Evolutionary conservation across 1,139 yeast genomes (phyloP).

Genomic region (Hyphopichia fennica): DNA sequence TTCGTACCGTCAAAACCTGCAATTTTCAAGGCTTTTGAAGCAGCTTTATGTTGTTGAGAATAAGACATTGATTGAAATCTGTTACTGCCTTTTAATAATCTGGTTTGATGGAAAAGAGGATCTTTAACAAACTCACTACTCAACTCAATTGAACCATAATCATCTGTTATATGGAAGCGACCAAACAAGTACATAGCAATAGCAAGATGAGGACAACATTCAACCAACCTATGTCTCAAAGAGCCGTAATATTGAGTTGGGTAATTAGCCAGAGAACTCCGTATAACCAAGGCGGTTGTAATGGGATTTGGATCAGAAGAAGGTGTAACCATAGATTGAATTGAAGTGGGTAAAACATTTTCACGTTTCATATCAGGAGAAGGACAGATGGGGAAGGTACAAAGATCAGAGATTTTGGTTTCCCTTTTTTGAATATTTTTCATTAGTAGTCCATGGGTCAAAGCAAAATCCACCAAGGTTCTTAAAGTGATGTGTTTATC

Average conservation of each 20-base stretch:
- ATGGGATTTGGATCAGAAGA: neutral
- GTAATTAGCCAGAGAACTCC: slow-evolving; percentile 6
- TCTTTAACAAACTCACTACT: slow-evolving; percentile 10
- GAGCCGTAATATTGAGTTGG: slow-evolving; percentile 21
- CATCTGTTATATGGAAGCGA: slow-evolving; percentile 32
- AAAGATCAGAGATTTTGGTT: slow-evolving; percentile 22
- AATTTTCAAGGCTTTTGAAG: slow-evolving; percentile 20
- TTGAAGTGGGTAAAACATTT: neutral
- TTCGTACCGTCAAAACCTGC: slow-evolving; percentile 20
- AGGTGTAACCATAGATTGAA: too few relatives aligned
- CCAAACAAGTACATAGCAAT: slow-evolving; percentile 30
- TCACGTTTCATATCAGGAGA: neutral
- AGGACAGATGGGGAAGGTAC: neutral
- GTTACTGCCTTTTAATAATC: slow-evolving; percentile 26
- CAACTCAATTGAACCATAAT: slow-evolving; percentile 25
- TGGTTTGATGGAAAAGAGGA: slow-evolving; percentile 18
- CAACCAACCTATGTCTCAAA: slow-evolving; percentile 26
- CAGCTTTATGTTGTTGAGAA: slow-evolving; percentile 30
- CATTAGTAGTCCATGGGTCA: slow-evolving; percentile 22
- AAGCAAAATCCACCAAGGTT: slow-evolving; percentile 27
- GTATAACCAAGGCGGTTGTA: slow-evolving; percentile 9
- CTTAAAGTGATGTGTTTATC: slow-evolving; percentile 24
- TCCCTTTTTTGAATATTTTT: slow-evolving; percentile 24
- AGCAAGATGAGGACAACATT: slow-evolving; percentile 32
- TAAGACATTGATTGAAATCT: slow-evolving; percentile 23